Base-by-base conservation (phyloP, 495 filamentous ascomycete species). In the Schizothecium vesticola region DNA sequence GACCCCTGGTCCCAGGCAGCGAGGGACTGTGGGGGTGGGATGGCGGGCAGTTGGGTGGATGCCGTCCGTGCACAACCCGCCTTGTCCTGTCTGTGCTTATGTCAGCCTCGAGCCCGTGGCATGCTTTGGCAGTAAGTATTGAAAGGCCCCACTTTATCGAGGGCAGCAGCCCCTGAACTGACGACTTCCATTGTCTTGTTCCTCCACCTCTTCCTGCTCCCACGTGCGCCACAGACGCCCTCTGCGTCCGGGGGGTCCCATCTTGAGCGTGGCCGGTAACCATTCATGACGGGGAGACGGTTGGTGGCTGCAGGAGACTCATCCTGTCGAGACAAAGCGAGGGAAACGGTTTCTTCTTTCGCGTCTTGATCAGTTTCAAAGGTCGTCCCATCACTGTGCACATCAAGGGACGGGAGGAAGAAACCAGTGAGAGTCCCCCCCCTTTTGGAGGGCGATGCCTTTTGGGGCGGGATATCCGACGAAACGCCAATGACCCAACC, bases 111-210 rank as follows among this genome's bases (percentile, higher is more conserved):
- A 60, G 59, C n/a, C 43, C 59, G 59, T 60, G 59, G 59, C 59
- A 26, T 61, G 33, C 33, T 13, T 43, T 13, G 13, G 13, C 33
- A 43, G 33, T 43, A 16, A 4, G 6, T 29, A 31, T 19, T 43
- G 33, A 43, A 43, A 31, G 19, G 60, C 60, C 60, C 60, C 60
- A 61, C 60, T 31, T 61, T 36, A 61, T 31, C 60, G n/a, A 28
- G 25, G 25, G 60, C 28, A 29, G 28, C 59, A 28, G 11, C 31
- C 12, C 31, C 12, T 10, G 31, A 25, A 61, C 59, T 25, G 26
- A 24, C 60, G 19, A 61, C 60, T 31, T 36, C 60, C n/a, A n/a
- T n/a, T 43, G 13, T 31, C 19, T 61, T 61, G 28, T 51, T 51
- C 11, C 2, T 36, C 28, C 31, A 36, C 31, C 31, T 51, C 7